These are phyloP conservation scores for Hypoxylon lienhwacheense DNA, from an alignment of 495 filamentous ascomycete species.

Conservation along the genomic window DNA sequence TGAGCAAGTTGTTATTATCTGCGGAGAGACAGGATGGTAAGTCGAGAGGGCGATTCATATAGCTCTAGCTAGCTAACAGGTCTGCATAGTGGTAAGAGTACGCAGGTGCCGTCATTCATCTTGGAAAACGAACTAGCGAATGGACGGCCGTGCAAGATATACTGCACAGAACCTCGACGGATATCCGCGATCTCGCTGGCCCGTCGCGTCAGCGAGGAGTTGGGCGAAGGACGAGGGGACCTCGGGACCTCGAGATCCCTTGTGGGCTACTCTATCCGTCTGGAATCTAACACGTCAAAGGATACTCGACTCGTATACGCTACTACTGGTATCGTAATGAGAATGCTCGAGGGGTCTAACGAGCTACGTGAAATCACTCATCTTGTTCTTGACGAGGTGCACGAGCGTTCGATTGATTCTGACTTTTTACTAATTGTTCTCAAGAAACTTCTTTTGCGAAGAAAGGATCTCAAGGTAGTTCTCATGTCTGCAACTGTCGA, in stretches of 20 bases:
- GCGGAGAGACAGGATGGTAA: constrained; percentile 88
- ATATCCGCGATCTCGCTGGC: constrained; percentile 96
- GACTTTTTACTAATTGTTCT: constrained; percentile 92
- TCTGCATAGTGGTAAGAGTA: constrained; percentile 79
- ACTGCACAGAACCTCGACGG: constrained; percentile 92
- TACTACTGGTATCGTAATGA: constrained; percentile 86
- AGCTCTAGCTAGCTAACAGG: constrained; percentile 17
- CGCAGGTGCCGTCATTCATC: constrained; percentile 90
- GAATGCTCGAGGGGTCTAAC: constrained; percentile 89
- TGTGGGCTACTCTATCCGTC: constrained; percentile 88
- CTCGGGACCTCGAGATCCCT: constrained; percentile 80
- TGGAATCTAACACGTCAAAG: constrained; percentile 81
- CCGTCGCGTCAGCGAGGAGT: constrained; percentile 86
- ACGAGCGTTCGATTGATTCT: constrained; percentile 92
- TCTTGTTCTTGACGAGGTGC: constrained; percentile 91
- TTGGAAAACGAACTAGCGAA: constrained; percentile 82
- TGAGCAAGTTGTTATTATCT: constrained; percentile 84
- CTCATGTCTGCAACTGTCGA: constrained; percentile 97
- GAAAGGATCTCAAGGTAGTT: constrained; percentile 76
- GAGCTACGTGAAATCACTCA: constrained; percentile 87
- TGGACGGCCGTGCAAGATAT: constrained; percentile 84
- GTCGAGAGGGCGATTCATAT: neutral
- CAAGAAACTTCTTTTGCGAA: constrained; percentile 70
- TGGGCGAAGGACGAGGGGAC: constrained; percentile 81
- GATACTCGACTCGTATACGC: constrained; percentile 87